phyloP scores from a whole-genome alignment of 306 rosid species.

The Urtica urens region DNA sequence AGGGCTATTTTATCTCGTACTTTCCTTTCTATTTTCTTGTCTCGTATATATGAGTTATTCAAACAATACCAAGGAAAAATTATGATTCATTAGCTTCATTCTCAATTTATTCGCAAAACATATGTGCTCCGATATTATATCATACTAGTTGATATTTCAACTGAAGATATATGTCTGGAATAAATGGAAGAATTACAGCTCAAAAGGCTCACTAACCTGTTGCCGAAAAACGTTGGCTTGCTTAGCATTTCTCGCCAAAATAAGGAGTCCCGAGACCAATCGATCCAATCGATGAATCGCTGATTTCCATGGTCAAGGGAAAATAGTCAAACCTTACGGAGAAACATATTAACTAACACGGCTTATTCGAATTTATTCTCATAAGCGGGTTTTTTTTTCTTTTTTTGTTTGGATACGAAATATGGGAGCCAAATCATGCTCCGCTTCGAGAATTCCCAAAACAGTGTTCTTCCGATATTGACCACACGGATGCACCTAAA shows the following conservation, averaged over 20 bases:
- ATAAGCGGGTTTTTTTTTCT: background rate
- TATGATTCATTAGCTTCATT: too few species aligned
- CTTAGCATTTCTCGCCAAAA: constrained; percentile 76
- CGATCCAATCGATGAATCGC: constrained; percentile 93
- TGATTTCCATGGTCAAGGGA: constrained; percentile 57
- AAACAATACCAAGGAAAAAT: too few species aligned
- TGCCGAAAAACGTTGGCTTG: constrained; percentile 83
- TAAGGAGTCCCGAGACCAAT: constrained; percentile 92
- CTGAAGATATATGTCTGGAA: too few species aligned
- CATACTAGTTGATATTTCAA: too few species aligned
- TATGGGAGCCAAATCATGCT: constrained; percentile 69
- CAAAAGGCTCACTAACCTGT: constrained; percentile 43
- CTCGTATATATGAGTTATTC: too few species aligned
- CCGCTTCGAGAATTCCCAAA: constrained; percentile 91
- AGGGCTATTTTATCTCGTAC: too few species aligned
- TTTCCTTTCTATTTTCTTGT: too few species aligned
- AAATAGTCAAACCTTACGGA: constrained; percentile 8
- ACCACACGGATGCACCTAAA: constrained; percentile 94
- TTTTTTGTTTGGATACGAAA: constrained; percentile 64
- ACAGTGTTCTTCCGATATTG: constrained; percentile 95
- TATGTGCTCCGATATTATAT: too few species aligned
- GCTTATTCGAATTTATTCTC: too few species aligned
- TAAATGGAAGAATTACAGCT: too few species aligned
- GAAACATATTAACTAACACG: too few species aligned
- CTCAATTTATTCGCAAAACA: too few species aligned